Base-by-base conservation (phyloP, 2,329 filamentous ascomycete genomes). In the Spiromastix sp. region DNA sequence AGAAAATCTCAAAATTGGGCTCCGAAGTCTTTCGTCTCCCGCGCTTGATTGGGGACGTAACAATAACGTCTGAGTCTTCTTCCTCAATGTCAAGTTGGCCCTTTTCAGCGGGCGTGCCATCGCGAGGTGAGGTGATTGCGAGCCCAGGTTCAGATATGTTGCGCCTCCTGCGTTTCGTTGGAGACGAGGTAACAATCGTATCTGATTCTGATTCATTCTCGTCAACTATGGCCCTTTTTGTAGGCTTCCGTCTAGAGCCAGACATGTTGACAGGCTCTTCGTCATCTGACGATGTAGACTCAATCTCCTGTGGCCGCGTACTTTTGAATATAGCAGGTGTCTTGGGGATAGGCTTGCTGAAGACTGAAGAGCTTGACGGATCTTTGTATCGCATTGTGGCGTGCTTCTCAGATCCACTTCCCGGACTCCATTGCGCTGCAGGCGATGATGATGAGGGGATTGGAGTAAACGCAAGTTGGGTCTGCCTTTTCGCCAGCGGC, bases 391-490 rank as follows among this genome's bases (percentile, higher is more conserved):
- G 50, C 7, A 63, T 45, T 11, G 42, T 56, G 11, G 58, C 54
- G 17, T 52, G 45, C 30, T 52, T 50, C 27, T 53, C 50, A n/a
- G n/a, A n/a, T n/a, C n/a, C n/a, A 3, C 44, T 44, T 2, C 45
- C 43, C 11, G 43, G 42, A 7, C 43, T 46, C 11, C 38, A 30
- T 11, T 47, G 42, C 30, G 30, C 44, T 12, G 42, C 48, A 5
- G 48, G 44, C 5, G 56, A 49, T 2, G 52, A 43, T 9, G 55
- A 49, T 20, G 51, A 39, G 8, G 30, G 21, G 10, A 56, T 36
- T 15, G 63, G 48, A 8, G 57, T 52, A 43, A 66, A 66, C n/a
- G 58, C 45, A 25, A 67, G 54, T 31, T 58, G 60, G 33, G 62
- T 60, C 47, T 67, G 63, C 44, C 40, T 32, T 32, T 44, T 41